phyloP scores from a whole-genome alignment of 139 green algal species.

The Eudorina sp. region DNA sequence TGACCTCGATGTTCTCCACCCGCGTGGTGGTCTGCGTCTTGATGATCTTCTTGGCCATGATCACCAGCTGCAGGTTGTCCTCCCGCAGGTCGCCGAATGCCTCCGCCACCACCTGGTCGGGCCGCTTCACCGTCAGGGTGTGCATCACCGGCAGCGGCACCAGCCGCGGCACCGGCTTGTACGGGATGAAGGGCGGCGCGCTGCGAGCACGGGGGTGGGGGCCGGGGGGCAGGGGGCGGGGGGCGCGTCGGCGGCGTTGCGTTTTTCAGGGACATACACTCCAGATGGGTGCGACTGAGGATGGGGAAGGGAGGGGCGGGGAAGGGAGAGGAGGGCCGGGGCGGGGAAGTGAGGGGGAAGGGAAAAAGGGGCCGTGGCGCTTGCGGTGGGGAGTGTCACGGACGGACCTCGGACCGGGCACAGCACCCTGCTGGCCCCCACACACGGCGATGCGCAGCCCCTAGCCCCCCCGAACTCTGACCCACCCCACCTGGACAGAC shows the following conservation, averaged over 20 bases:
- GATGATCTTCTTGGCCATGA: slow-evolving; percentile 72
- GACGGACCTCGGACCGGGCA: too few species aligned
- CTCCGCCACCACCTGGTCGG: slow-evolving; percentile 56
- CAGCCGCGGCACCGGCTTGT: slow-evolving; percentile 79
- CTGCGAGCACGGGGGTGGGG: slow-evolving; percentile 23
- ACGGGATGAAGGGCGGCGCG: slow-evolving; percentile 76
- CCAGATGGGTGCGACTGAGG: too few species aligned
- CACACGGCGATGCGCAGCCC: too few species aligned
- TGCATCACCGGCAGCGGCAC: slow-evolving; percentile 78
- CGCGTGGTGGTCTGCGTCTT: slow-evolving; percentile 67
- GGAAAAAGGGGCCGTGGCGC: too few species aligned
- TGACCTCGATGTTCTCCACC: slow-evolving; percentile 69
- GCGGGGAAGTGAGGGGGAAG: too few species aligned
- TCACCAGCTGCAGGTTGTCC: slow-evolving; percentile 80
- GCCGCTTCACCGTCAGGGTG: slow-evolving; percentile 73
- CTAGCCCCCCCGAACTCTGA: too few species aligned
- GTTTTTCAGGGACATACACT: too few species aligned
- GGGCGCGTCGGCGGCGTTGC: too few species aligned
- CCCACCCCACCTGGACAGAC: too few species aligned
- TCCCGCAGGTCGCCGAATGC: slow-evolving; percentile 77
- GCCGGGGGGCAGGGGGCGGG: not conserved
- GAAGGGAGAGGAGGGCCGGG: slow-evolving; percentile 22
- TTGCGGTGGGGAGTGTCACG: too few species aligned
- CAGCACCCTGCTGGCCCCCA: too few species aligned
- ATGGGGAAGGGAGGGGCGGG: not conserved